These are phyloP conservation scores for Gracilariopsis chorda DNA, from an alignment of 23 red algal species.

Conservation along the genomic window DNA sequence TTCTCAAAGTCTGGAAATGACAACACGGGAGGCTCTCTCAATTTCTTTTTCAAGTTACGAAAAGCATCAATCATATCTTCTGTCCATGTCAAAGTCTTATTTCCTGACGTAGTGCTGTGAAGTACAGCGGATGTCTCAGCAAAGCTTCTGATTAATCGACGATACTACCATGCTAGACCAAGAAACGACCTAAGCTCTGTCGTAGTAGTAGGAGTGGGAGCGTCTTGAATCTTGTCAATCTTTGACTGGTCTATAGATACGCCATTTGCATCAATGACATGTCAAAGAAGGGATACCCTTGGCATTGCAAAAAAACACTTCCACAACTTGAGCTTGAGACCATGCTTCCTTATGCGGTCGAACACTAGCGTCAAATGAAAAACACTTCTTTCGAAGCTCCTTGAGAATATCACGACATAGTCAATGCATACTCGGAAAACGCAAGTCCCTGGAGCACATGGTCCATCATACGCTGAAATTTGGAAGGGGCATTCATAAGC, in stretches of 20 bases:
- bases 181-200: neutral
- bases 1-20: conserved; percentile 1
- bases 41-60: neutral
- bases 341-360: neutral
- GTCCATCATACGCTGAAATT: neutral
- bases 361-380: neutral
- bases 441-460: neutral
- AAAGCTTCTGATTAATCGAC: neutral
- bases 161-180: neutral
- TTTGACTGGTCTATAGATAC: neutral
- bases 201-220: neutral
- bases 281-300: neutral
- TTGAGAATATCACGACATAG: neutral
- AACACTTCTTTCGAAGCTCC: neutral
- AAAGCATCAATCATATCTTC: neutral
- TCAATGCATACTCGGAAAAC: neutral
- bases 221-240: neutral
- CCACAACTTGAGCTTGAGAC: conserved; percentile 13
- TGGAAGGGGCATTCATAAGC: neutral
- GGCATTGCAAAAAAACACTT: conserved; percentile 5
- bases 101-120: neutral
- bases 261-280: neutral
- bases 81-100: neutral
- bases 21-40: neutral
- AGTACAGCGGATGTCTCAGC: neutral